Evolutionary conservation across 208 protist species (phyloP), one percentile per base, ranked within the genome.

Genomic region (Leptomonas pyrrhocoris): DNA sequence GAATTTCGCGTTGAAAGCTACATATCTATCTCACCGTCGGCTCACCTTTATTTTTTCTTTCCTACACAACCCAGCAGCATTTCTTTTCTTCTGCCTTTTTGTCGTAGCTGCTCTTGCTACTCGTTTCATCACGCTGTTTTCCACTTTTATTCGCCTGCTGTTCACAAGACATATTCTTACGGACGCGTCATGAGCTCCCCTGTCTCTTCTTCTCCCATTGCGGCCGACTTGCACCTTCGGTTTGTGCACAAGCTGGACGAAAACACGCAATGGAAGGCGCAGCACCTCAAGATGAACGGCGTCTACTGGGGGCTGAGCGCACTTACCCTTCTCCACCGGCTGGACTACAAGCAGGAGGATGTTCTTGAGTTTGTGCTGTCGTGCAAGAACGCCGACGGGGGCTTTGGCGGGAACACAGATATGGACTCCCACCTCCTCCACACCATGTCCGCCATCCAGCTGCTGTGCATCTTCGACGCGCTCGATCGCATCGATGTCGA

Each of bases 381-480:
- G 12, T 99, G 98, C 76, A 84, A 90, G 68, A 91, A 98, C 68
- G 60, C 64, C 36, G 91, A 97, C 74, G 98, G 98, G 59, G 99
- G 99, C 12, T 99, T 99, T 85, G 96, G 94, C 43, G 99, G 99
- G 21, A 99, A 98, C 77, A 72, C 88, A 8, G 94, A 90, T 2
- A 98, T 99, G 75, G 99, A 99, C 74, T 86, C 98, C 19, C 98
- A 99, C 80, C 68, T 99, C 48, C 89, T 99, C 2, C 99, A 99
- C 84, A 99, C 99, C 3, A 81, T 99, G 23, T 98, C 87, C 45
- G 98, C 98, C 0, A 58, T 99, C 30, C 98, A 99, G 78, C 45
- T 99, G 18, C 84, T 98, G 21, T 88, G 89, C 40, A 72, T 98
- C 2, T 92, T 94, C 46, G 87, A 89, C 76, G 76, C 71, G 0